Conservation (phyloP, 2,329 filamentous ascomycete species). For the Hymenoscyphus fraxineus region DNA sequence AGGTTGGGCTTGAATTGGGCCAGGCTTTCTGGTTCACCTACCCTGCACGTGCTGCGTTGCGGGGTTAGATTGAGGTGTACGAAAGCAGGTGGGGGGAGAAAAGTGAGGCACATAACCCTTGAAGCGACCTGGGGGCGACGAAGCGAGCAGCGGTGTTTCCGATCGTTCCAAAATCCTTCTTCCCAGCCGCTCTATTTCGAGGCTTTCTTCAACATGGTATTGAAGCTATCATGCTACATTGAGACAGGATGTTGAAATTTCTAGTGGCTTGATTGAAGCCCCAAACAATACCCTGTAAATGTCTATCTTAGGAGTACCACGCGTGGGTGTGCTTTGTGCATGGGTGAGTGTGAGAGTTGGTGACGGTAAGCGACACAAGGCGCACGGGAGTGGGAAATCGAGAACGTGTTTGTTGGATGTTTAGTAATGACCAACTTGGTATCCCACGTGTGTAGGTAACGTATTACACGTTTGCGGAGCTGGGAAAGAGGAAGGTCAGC, state of each 20-base stretch:
- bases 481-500: background rate
- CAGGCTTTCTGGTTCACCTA: background rate
- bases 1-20: background rate
- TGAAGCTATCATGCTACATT: background rate
- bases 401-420: background rate
- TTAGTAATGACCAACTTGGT: background rate
- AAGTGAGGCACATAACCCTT: background rate
- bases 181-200: background rate
- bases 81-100: background rate
- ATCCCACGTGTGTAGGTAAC: conserved; percentile 1
- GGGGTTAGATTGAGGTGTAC: background rate
- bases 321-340: background rate
- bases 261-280: conserved; percentile 1
- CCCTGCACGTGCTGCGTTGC: background rate
- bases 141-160: background rate
- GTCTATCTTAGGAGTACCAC: conserved; percentile 4
- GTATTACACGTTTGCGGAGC: background rate
- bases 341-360: background rate
- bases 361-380: background rate
- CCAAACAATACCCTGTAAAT: conserved; percentile 2
- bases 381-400: background rate
- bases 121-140: background rate
- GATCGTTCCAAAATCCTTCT: background rate
- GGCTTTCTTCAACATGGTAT: background rate
- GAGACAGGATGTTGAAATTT: background rate